Base-by-base conservation (phyloP, 1,284 basidiomycete species). In the Leccinum subfulvum region DNA sequence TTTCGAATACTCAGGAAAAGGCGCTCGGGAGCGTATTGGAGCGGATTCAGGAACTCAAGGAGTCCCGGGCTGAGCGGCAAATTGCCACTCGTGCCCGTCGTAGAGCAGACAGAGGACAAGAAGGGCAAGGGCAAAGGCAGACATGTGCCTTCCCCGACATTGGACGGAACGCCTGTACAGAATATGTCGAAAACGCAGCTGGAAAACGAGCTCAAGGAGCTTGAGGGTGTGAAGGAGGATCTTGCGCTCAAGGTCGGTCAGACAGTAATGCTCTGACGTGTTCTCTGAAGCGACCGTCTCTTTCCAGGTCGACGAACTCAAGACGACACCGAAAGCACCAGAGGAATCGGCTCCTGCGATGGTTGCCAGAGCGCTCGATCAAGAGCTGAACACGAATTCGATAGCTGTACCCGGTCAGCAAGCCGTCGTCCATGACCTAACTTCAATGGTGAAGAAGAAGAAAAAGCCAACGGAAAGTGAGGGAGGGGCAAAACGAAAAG, bases 371-470 rank as follows among this genome's bases (percentile, higher is more conserved):
- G 89, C 83, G 3, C 78, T 93, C 14, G 91, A 92, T 68, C 78
- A 79, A 57, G 90, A 89, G 66, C 79, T 92, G 33, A 87, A 86
- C 61, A 56, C 66, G 37, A 65, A 62, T 30, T 72, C 73, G 2
- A 61, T 75, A 71, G 59, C 67, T 51, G 69, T 70, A 5, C 68
- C 71, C 23, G 69, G 74, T 2, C 71, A 75, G 47, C 66, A 73
- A 35, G 72, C 76, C 13, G 76, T 80, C 9, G 87, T 95, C 37
- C 92, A 92, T 69, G 92, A 95, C 70, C 78, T 95, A 54, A 94
- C 91, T 4, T 83, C 83, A 11, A 88, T 92, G 73, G 90, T 93
- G 28, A 88, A 89, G 73, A 95, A 94, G 81, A 94, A 93, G 81
- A 93, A 91, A 76, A 83, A 82, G 35, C 76, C 76, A 21, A 65